These are phyloP conservation scores for Fusarium sp. DNA, from an alignment of 2,329 filamentous ascomycete species.

Conservation along the genomic window DNA sequence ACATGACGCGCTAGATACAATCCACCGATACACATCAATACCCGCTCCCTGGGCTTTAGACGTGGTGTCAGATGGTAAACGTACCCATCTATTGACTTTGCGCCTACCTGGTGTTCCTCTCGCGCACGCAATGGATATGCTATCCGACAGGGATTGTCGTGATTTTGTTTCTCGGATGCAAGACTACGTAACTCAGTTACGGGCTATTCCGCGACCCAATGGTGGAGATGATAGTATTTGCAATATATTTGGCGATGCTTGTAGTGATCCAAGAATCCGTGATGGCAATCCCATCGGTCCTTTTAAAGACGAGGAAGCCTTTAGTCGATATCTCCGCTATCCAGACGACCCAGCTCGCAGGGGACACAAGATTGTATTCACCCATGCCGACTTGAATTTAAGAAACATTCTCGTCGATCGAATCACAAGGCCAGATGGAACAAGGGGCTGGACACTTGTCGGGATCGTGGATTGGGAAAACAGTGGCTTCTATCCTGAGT, in stretches of 20 bases:
- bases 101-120: slow-evolving; percentile 5
- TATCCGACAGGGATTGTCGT: slow-evolving; percentile 40
- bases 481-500: slow-evolving; percentile 38
- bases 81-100: slow-evolving; percentile 16
- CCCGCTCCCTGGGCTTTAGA: slow-evolving; percentile 43
- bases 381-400: slow-evolving; percentile 51
- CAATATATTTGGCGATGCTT: slow-evolving; percentile 44
- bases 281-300: slow-evolving; percentile 39
- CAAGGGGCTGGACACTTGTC: slow-evolving; percentile 38
- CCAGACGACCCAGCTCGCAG: slow-evolving; percentile 44
- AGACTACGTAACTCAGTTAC: slow-evolving; percentile 42
- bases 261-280: slow-evolving; percentile 44
- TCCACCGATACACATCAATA: slow-evolving; percentile 42
- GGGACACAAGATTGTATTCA: slow-evolving; percentile 49
- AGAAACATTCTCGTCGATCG: slow-evolving; percentile 43
- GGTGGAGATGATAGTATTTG: slow-evolving; percentile 39
- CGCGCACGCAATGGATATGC: slow-evolving; percentile 26
- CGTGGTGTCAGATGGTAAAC: slow-evolving; percentile 36
- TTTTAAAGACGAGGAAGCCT: slow-evolving; percentile 46
- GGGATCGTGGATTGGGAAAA: slow-evolving; percentile 45
- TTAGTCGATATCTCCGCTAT: slow-evolving; percentile 45
- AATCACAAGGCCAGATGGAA: slow-evolving; percentile 34
- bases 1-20: slow-evolving; percentile 40
- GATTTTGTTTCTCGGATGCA: slow-evolving; percentile 35
- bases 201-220: slow-evolving; percentile 35